Conservation (phyloP, 1,139 yeast species). For the Taphrina confusa region DNA sequence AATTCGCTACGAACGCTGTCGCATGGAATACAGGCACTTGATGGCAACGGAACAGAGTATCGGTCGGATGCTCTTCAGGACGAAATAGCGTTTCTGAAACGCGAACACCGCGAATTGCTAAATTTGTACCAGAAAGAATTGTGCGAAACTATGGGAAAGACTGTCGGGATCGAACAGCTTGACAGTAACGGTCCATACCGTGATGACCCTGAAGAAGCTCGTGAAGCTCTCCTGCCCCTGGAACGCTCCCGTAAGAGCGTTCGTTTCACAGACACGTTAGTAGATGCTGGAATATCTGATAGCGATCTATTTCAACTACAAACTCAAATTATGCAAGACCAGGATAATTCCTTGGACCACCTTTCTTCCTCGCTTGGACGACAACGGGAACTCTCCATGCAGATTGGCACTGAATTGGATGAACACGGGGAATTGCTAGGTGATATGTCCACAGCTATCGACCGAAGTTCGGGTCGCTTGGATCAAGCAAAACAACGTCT, state of each 20-base stretch:
- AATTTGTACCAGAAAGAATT: background rate
- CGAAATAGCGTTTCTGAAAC: slow-evolving; percentile 9
- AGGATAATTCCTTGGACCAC: slow-evolving; percentile 62
- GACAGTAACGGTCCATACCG: background rate
- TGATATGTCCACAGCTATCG: slow-evolving; percentile 70
- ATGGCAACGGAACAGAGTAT: slow-evolving; percentile 13
- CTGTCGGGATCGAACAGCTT: background rate
- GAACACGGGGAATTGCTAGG: slow-evolving; percentile 68
- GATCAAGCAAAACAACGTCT: slow-evolving; percentile 59
- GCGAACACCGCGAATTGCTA: background rate
- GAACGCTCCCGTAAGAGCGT: slow-evolving; percentile 51
- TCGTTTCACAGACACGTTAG: slow-evolving; percentile 55
- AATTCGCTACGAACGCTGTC: slow-evolving; percentile 10
- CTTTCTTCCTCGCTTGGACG: slow-evolving; percentile 63
- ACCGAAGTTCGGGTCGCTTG: slow-evolving; percentile 56
- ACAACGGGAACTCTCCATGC: slow-evolving; percentile 66
- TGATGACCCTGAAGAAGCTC: background rate
- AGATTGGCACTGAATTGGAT: slow-evolving; percentile 66
- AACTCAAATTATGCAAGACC: slow-evolving; percentile 60
- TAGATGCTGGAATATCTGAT: slow-evolving; percentile 42
- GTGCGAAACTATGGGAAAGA: background rate
- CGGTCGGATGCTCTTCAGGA: slow-evolving; percentile 11
- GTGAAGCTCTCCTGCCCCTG: background rate
- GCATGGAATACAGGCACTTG: slow-evolving; percentile 8
- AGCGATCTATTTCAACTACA: slow-evolving; percentile 60